Evolutionary conservation across 129 eudicot genomes (phyloP).

Genomic region (Pulicaria dysenterica): DNA sequence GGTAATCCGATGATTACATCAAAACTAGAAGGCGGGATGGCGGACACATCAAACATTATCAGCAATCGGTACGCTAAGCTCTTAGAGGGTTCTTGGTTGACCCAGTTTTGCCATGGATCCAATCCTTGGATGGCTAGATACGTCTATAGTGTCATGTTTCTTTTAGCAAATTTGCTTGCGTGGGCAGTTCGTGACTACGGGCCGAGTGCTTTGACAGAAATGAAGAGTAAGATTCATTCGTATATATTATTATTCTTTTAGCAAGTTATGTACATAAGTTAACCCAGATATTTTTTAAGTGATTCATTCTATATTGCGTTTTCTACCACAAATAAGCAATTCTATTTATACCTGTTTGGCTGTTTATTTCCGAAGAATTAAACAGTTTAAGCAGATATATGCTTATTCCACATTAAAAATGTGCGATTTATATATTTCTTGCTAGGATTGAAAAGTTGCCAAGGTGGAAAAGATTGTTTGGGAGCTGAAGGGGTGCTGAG

Average conservation of each 20-base stretch:
- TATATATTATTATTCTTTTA: too few species aligned
- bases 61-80: conserved; percentile 52
- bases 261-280: too few species aligned
- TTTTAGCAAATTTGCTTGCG: conserved; percentile 65
- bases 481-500: conserved; percentile 83
- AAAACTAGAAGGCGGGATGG: conserved; percentile 44
- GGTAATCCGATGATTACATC: conserved; percentile 11
- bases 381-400: background rate
- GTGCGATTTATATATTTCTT: conserved; percentile 1
- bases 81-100: conserved; percentile 65
- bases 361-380: background rate
- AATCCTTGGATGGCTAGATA: conserved; percentile 98
- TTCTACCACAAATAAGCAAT: too few species aligned
- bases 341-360: too few species aligned
- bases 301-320: too few species aligned
- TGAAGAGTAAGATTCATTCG: conserved; percentile 52
- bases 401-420: background rate
- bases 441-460: conserved; percentile 64
- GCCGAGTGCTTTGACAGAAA: conserved; percentile 51
- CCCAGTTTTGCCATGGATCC: conserved; percentile 65
- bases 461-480: conserved; percentile 67
- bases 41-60: conserved; percentile 45
- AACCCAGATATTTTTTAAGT: too few species aligned
- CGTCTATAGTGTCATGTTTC: conserved; percentile 69
- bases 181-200: conserved; percentile 95